phyloP scores from a whole-genome alignment of 495 filamentous ascomycete species.

The Penicillium antarcticum region DNA sequence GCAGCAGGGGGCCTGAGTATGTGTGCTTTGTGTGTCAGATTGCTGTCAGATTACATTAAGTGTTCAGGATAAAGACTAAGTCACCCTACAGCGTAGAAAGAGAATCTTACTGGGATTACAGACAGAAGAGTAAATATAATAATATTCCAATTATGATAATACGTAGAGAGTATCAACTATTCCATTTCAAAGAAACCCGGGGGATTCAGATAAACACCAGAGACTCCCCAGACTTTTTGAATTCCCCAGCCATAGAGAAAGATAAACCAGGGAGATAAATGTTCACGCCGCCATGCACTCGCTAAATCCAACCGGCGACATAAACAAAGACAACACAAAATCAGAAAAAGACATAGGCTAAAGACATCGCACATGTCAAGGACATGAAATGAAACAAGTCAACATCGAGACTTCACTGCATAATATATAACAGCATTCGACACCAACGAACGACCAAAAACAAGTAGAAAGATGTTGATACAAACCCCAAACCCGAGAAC shows the following conservation, averaged over 20 bases:
- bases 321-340: not conserved
- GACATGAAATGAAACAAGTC: not conserved
- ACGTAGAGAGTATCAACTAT: not conserved
- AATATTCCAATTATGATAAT: too few relatives aligned
- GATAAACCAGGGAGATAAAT: not conserved
- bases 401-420: not conserved
- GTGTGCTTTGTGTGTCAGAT: too few relatives aligned
- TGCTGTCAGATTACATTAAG: too few relatives aligned
- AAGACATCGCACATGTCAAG: not conserved
- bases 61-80: too few relatives aligned
- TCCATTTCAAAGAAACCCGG: not conserved
- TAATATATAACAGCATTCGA: not conserved
- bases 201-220: not conserved
- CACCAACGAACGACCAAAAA: not conserved
- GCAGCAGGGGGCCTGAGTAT: too few relatives aligned
- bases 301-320: conserved; percentile 9
- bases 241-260: not conserved
- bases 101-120: too few relatives aligned
- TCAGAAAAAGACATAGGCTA: not conserved
- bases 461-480: not conserved
- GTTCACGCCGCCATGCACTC: conserved; percentile 10
- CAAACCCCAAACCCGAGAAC: not conserved
- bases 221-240: conserved; percentile 9
- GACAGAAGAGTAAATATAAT: not conserved
- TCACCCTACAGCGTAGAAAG: too few relatives aligned